Conservation (phyloP, 805 yeast species). For the Yarrowia bubula region DNA sequence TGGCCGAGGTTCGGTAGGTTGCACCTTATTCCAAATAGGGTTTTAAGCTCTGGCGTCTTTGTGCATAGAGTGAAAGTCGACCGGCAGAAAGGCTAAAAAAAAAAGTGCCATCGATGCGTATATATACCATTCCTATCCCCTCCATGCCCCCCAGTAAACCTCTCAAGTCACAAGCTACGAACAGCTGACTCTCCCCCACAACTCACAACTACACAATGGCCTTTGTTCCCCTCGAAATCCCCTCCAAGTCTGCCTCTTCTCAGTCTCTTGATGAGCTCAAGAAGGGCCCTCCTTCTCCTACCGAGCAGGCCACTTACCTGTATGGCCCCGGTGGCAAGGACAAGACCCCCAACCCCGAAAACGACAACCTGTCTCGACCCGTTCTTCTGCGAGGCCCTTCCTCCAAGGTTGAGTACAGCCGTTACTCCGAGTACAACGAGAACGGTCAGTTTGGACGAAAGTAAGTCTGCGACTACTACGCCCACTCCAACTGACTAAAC, state of each 20-base stretch:
- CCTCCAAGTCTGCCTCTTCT: conserved; percentile 26
- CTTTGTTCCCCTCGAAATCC: conserved; percentile 24
- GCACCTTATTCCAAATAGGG: not conserved
- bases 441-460: conserved; percentile 20
- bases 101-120: not conserved
- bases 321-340: conserved; percentile 27
- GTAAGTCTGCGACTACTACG: not conserved
- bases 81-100: not conserved
- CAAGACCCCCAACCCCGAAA: conserved; percentile 25
- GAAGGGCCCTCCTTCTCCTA: conserved; percentile 3
- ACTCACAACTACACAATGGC: conserved; percentile 6
- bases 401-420: conserved; percentile 20
- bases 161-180: conserved; percentile 11
- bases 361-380: conserved; percentile 20
- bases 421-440: conserved; percentile 21
- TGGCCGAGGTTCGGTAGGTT: conserved; percentile 28
- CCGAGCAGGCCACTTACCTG: conserved; percentile 22
- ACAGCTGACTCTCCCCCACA: not conserved
- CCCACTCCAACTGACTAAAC: no score
- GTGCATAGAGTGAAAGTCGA: conserved; percentile 5
- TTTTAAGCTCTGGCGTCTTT: not conserved
- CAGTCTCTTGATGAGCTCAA: conserved; percentile 26
- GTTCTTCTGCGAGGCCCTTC: conserved; percentile 27
- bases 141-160: not conserved
- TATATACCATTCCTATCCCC: not conserved